Evolutionary conservation across 2,329 filamentous ascomycete species (phyloP), one percentile per base, ranked within the genome.

Genomic region (Botrytis hyacinthi): DNA sequence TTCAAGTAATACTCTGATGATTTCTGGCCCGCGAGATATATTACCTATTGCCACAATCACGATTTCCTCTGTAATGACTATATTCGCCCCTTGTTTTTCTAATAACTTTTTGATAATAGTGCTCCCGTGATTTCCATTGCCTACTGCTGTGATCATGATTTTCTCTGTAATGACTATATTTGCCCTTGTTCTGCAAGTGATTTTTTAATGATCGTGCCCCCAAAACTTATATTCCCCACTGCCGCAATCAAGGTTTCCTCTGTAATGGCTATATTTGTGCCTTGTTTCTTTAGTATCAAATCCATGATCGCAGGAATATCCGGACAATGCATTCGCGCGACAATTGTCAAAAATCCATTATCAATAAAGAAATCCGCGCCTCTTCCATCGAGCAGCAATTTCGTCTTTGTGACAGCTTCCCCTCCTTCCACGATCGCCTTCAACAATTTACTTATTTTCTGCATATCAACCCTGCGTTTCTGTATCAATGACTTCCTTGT

Each of bases 91-190:
- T 20, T 18, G 7, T 10, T 42, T 12, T 16, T 16, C 46, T 1
- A 26, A 2, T 59, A 32, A 59, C 20, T 7, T 6, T 29, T 1
- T 1, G 7, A 57, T 3, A 7, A 29, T 57, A 18, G 1, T 6
- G 5, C 1, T 6, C 7, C n/a, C 54, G 3, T 29, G 4, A 0
- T 3, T 0, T 20, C 0, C 0, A 32, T 59, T 59, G 18, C 1
- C 3, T 5, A 12, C 4, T 35, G 4, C 57, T 1, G 29, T 18
- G 0, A 22, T 35, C 3, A 60, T 1, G 4, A 35, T 35, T 35
- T 18, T 1, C 16, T 60, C 29, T 59, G 16, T 59, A 7, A 59
- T 59, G 8, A 32, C 0, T 40, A 60, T 22, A 20, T 10, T 35
- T 18, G 18, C 18, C 20, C 57, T 22, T 5, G 32, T 35, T 12